Conservation (phyloP, 2,329 filamentous ascomycete species). For the Ophiostoma tasmaniense region DNA sequence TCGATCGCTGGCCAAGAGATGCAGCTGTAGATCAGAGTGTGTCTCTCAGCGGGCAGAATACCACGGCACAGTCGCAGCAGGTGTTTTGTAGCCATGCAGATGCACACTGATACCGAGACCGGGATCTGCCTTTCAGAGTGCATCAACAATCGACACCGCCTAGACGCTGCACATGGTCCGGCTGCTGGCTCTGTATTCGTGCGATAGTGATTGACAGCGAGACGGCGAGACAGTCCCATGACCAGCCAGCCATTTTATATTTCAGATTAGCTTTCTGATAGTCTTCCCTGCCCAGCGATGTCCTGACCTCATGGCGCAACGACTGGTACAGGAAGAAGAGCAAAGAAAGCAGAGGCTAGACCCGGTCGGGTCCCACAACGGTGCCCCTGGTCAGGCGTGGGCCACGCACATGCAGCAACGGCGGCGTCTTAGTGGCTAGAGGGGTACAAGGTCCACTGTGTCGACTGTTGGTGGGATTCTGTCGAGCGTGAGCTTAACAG, state of each 20-base stretch:
- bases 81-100: too few species aligned
- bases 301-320: background rate
- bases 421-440: slow-evolving; percentile 9
- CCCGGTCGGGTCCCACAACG: background rate
- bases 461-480: background rate
- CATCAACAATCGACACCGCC: background rate
- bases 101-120: background rate
- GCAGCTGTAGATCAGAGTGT: background rate
- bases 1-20: background rate
- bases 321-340: background rate
- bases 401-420: slow-evolving; percentile 10
- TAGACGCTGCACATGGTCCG: background rate
- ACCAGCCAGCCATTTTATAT: background rate
- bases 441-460: background rate
- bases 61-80: background rate
- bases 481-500: too few species aligned
- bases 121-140: background rate
- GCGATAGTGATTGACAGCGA: background rate
- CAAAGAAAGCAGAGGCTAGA: background rate
- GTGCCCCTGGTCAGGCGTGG: background rate
- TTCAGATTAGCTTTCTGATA: background rate
- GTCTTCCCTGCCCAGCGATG: background rate
- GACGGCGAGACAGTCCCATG: background rate
- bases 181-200: background rate
- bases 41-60: background rate